Evolutionary conservation across 139 green algal genomes (phyloP).

Genomic region (Closterium sp.): DNA sequence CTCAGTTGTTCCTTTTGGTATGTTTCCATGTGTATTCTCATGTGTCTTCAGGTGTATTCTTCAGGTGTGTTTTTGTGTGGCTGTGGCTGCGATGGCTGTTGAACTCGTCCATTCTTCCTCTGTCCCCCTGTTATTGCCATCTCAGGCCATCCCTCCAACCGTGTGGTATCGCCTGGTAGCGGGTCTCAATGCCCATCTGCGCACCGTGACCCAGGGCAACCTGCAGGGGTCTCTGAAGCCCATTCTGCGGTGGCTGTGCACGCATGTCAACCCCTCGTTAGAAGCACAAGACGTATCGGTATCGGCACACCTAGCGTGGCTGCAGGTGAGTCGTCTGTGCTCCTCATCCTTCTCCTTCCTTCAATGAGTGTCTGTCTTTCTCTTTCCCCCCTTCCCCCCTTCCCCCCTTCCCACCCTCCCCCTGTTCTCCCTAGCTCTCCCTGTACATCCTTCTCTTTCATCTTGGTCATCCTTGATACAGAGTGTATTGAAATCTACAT

Average conservation of each 20-base stretch:
- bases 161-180: constrained; percentile 44
- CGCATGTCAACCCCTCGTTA: constrained; percentile 31
- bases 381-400: background rate
- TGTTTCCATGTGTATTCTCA: background rate
- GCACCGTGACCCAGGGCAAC: constrained; percentile 11
- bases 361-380: background rate
- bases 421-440: too few species aligned
- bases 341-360: too few species aligned
- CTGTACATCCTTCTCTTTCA: too few species aligned
- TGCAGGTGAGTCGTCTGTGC: background rate
- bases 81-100: too few species aligned
- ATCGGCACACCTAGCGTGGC: constrained; percentile 31
- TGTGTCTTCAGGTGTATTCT: background rate
- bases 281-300: background rate
- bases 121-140: too few species aligned
- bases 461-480: too few species aligned
- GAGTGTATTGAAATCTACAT: too few species aligned
- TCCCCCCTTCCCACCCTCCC: too few species aligned
- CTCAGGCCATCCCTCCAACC: constrained; percentile 22
- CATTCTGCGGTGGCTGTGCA: constrained; percentile 16
- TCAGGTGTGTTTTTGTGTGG: background rate
- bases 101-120: too few species aligned
- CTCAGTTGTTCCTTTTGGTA: background rate
- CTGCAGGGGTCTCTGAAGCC: constrained; percentile 5
- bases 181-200: constrained; percentile 38